Conservation (phyloP, 768 basidiomycete genomes). For the Gloeopeniophorella convolvens region DNA sequence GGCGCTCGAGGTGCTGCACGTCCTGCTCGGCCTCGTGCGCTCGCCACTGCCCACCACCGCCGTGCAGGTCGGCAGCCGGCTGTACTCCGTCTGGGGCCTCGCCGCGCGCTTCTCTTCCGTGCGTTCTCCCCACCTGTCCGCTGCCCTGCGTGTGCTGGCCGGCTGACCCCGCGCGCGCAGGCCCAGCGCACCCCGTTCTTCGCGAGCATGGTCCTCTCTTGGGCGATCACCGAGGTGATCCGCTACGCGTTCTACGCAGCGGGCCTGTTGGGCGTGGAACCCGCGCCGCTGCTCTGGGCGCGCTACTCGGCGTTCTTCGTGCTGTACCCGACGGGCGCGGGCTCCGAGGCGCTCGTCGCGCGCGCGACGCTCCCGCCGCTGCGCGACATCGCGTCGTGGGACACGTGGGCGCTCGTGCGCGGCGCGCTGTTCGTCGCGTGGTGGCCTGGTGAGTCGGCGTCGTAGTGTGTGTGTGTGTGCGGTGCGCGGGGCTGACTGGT, state of each 20-base stretch:
- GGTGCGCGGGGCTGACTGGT: conserved; percentile 1
- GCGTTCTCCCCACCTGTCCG: conserved; percentile 23
- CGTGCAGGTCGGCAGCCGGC: conserved; percentile 73
- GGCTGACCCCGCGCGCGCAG: no score
- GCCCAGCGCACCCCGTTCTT: conserved; percentile 72
- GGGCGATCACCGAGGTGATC: conserved; percentile 87
- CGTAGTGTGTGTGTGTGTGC: not conserved
- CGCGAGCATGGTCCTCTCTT: conserved; percentile 87
- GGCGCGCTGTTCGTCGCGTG: conserved; percentile 65
- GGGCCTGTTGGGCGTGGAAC: conserved; percentile 50
- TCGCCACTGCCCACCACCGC: conserved; percentile 68
- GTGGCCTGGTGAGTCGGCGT: conserved; percentile 70
- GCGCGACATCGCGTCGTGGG: conserved; percentile 42
- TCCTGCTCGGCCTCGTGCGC: conserved; percentile 69
- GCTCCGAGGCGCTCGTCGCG: conserved; percentile 82
- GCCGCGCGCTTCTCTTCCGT: conserved; percentile 58
- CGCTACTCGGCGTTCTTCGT: conserved; percentile 93
- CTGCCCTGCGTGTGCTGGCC: no score
- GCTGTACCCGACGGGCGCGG: conserved; percentile 90
- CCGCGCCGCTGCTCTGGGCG: conserved; percentile 47
- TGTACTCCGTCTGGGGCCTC: conserved; percentile 85
- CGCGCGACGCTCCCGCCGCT: conserved; percentile 63
- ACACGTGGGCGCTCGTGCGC: conserved; percentile 30
- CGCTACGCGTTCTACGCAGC: conserved; percentile 86
- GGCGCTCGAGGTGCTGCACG: conserved; percentile 77